Conservation (phyloP, 2,329 filamentous ascomycete genomes). For the Paramyrothecium roridum region DNA sequence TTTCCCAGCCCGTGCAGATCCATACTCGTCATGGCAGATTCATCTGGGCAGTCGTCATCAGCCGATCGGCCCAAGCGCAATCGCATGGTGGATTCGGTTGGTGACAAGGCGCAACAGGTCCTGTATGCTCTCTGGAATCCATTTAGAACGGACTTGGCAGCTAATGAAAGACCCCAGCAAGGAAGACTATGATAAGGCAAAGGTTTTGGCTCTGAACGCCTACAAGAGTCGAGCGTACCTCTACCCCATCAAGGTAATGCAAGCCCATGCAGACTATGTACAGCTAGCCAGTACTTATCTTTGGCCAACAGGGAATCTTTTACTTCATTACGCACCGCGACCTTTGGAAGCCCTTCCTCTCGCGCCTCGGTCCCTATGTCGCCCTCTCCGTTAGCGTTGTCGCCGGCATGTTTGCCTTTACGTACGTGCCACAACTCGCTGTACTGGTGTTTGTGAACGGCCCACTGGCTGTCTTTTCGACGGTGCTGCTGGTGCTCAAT, state of each 20-base stretch:
- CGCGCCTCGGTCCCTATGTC: conserved; percentile 58
- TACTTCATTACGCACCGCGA: conserved; percentile 55
- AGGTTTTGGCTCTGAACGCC: conserved; percentile 62
- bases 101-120: conserved; percentile 46
- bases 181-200: conserved; percentile 70
- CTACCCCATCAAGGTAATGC: conserved; percentile 71
- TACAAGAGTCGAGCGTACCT: conserved; percentile 75
- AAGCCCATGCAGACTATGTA: not conserved
- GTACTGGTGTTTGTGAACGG: conserved; percentile 83
- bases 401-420: conserved; percentile 79
- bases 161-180: conserved; percentile 34
- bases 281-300: conserved; percentile 6
- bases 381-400: conserved; percentile 71
- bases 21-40: conserved; percentile 17
- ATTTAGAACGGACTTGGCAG: not conserved
- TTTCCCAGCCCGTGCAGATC: conserved; percentile 1
- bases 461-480: conserved; percentile 72
- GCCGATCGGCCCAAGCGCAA: conserved; percentile 15
- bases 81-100: conserved; percentile 34
- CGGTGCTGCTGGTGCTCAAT: conserved; percentile 63
- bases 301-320: conserved; percentile 47
- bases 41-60: conserved; percentile 15
- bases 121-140: conserved; percentile 30
- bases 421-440: conserved; percentile 81
- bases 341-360: conserved; percentile 58